Evolutionary conservation across 805 yeast species (phyloP).

Genomic region (Wickerhamomyces ciferrii): DNA sequence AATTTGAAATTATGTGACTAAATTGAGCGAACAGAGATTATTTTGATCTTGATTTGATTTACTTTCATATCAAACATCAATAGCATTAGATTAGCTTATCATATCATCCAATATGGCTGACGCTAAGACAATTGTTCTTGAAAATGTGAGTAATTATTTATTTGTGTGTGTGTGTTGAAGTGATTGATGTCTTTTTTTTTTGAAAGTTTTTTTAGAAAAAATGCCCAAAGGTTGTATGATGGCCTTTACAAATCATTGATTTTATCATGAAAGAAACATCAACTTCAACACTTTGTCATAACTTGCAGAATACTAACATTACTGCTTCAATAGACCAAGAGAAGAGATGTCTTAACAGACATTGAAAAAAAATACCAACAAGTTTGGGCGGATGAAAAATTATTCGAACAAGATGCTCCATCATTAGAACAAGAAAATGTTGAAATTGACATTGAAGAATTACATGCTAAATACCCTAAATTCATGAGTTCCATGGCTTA

Average conservation of each 20-base stretch:
- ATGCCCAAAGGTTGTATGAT: neutral
- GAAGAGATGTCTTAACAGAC: constrained; percentile 89
- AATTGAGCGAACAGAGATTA: neutral
- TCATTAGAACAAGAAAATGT: constrained; percentile 56
- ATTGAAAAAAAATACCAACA: constrained; percentile 86
- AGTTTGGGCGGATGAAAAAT: constrained; percentile 81
- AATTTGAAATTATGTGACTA: neutral
- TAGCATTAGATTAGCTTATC: neutral
- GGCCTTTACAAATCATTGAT: no score
- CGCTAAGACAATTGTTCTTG: constrained; percentile 33
- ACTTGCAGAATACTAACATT: constrained; percentile 2
- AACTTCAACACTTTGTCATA: neutral
- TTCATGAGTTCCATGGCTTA: constrained; percentile 93
- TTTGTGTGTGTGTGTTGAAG: neutral
- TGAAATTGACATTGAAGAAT: constrained; percentile 54
- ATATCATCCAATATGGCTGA: constrained; percentile 13
- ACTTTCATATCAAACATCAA: neutral
- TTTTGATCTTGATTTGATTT: neutral
- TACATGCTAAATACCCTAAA: constrained; percentile 79
- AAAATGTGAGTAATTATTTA: constrained; percentile 25
- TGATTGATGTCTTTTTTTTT: neutral
- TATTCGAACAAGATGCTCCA: constrained; percentile 89
- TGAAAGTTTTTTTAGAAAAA: neutral
- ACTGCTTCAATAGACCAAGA: constrained; percentile 55
- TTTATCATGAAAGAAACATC: no score